Evolutionary conservation across 805 yeast genomes (phyloP).

Genomic region (Wilhelminamyces savonicus): DNA sequence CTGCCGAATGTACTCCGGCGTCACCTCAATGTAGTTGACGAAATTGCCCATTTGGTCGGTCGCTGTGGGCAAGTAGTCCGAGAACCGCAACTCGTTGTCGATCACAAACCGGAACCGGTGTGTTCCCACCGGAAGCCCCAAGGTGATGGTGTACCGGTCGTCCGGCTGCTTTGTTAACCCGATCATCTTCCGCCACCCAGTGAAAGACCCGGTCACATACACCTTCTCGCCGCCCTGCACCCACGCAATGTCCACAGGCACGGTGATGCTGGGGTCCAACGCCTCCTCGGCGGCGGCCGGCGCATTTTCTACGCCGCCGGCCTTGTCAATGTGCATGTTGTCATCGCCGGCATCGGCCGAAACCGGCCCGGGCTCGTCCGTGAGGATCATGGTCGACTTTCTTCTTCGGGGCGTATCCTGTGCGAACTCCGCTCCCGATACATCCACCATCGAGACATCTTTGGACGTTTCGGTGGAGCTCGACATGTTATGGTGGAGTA

Average conservation of each 20-base stretch:
- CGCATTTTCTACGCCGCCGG: constrained; percentile 1
- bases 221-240: constrained; percentile 94
- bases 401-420: constrained; percentile 36
- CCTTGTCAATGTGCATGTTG: constrained; percentile 37
- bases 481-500: no score
- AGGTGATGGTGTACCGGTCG: constrained; percentile 56
- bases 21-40: constrained; percentile 82
- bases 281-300: no score
- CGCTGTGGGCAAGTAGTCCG: constrained; percentile 90
- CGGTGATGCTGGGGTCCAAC: constrained; percentile 11
- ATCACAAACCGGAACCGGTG: constrained; percentile 91
- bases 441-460: constrained; percentile 40
- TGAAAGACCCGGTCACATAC: constrained; percentile 94
- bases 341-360: constrained; percentile 54
- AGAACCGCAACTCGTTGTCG: constrained; percentile 85
- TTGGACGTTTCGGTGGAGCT: no score
- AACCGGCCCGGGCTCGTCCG: no score
- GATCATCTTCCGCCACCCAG: constrained; percentile 98
- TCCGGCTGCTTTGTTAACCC: constrained; percentile 59
- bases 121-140: constrained; percentile 83
- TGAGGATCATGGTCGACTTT: constrained; percentile 65
- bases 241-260: constrained; percentile 77
- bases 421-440: constrained; percentile 23
- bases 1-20: constrained; percentile 31
- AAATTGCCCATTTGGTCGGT: constrained; percentile 96